These are phyloP conservation scores for Zizania palustris DNA, from an alignment of 202 grass and related monocot genomes.

Conservation along the genomic window DNA sequence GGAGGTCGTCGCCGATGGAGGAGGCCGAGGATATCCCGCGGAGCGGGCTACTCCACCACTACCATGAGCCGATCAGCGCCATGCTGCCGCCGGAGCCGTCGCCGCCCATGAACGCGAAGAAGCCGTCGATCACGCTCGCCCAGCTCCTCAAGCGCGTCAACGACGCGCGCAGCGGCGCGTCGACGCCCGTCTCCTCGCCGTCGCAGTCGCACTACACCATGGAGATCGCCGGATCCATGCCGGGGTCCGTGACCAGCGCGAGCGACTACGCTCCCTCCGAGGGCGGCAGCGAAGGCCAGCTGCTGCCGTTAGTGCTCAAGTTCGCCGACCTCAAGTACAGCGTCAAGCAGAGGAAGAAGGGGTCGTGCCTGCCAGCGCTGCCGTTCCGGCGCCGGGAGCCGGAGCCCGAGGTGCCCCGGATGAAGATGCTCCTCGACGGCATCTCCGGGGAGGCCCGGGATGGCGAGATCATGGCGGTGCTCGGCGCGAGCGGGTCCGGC, in stretches of 20 bases:
- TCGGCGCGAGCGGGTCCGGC: conserved; percentile 89
- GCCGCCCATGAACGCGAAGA: conserved; percentile 2
- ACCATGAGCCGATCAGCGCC: conserved; percentile 9
- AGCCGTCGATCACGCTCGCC: conserved; percentile 47
- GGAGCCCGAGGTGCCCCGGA: conserved; percentile 49
- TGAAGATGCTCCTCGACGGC: conserved; percentile 74
- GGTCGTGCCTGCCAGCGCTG: conserved; percentile 48
- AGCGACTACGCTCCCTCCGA: conserved; percentile 27
- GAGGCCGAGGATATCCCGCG: conserved; percentile 73
- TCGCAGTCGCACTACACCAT: conserved; percentile 75
- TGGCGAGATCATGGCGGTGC: conserved; percentile 96
- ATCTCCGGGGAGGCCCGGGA: conserved; percentile 90
- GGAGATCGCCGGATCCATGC: conserved; percentile 54
- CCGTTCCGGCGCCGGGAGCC: conserved; percentile 23
- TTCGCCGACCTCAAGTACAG: conserved; percentile 82
- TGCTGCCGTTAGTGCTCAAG: conserved; percentile 65
- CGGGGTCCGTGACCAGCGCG: conserved; percentile 36
- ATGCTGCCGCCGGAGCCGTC: conserved; percentile 43
- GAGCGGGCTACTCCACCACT: conserved; percentile 51
- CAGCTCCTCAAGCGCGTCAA: conserved; percentile 79
- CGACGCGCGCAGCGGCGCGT: conserved; percentile 59
- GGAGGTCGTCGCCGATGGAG: conserved; percentile 78
- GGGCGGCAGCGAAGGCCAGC: conserved; percentile 11
- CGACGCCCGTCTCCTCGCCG: conserved; percentile 40
- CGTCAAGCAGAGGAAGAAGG: conserved; percentile 65